phyloP scores from a whole-genome alignment of 176 grass and related monocot species.

The Musa itinerans region DNA sequence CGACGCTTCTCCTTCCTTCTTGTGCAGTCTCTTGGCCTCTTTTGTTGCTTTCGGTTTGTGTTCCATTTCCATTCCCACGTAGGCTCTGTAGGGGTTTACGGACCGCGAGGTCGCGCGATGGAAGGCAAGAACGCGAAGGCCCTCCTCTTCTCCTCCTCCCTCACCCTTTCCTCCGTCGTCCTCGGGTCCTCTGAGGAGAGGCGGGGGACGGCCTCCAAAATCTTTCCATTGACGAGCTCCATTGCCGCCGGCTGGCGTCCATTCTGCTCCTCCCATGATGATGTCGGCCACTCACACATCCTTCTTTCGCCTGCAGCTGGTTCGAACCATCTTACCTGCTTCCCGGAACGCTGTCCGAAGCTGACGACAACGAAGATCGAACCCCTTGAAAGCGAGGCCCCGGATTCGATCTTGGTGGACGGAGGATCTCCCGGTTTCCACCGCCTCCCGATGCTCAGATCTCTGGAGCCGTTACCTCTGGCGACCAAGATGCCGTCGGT shows the following conservation, averaged over 20 bases:
- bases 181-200: neutral
- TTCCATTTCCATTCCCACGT: neutral
- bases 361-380: neutral
- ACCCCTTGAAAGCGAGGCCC: neutral
- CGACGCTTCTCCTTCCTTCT: neutral
- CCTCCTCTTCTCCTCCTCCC: neutral
- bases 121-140: neutral
- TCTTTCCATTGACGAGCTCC: neutral
- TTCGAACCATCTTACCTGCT: neutral
- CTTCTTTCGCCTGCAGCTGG: neutral
- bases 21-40: too few species aligned
- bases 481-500: neutral
- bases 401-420: neutral
- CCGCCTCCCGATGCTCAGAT: constrained; percentile 9
- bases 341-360: neutral
- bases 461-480: neutral
- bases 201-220: neutral
- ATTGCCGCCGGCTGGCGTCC: neutral
- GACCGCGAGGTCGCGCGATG: neutral
- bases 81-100: neutral
- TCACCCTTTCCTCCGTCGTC: neutral
- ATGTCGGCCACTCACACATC: neutral
- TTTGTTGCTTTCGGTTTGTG: neutral
- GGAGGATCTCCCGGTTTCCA: constrained; percentile 3
- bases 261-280: neutral